phyloP scores from a whole-genome alignment of 2,329 filamentous ascomycete species.

The Apiospora rasikravindrae region DNA sequence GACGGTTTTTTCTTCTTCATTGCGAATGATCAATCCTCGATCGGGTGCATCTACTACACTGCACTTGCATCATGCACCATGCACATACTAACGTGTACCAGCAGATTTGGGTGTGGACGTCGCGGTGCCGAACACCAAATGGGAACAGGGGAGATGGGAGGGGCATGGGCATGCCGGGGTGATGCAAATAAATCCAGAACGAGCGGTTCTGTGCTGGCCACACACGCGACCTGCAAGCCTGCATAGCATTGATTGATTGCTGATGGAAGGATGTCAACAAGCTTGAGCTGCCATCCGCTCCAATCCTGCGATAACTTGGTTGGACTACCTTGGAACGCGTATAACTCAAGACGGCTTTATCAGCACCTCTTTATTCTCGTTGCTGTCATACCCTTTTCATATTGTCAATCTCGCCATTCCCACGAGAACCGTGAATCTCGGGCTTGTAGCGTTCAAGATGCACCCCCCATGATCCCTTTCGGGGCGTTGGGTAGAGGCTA shows the following conservation, averaged over 20 bases:
- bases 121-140: constrained; percentile 5
- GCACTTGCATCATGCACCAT: constrained; percentile 14
- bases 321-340: not conserved
- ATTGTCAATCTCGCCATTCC: not conserved
- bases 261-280: not conserved
- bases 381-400: not conserved
- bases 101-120: constrained; percentile 6
- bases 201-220: not conserved
- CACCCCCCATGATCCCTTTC: not conserved
- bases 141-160: constrained; percentile 14
- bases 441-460: not conserved
- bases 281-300: not conserved
- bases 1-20: not conserved
- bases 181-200: not conserved
- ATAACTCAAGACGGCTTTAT: not conserved
- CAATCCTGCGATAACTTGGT: not conserved
- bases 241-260: not conserved
- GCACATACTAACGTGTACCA: constrained; percentile 3
- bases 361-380: not conserved
- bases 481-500: not conserved
- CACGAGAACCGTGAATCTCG: not conserved
- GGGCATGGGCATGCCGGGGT: constrained; percentile 3
- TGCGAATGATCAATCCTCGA: not conserved
- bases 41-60: not conserved
- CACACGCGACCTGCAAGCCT: not conserved